Evolutionary conservation across 2,329 filamentous ascomycete species (phyloP).

Genomic region (Pezicula rhizophila): DNA sequence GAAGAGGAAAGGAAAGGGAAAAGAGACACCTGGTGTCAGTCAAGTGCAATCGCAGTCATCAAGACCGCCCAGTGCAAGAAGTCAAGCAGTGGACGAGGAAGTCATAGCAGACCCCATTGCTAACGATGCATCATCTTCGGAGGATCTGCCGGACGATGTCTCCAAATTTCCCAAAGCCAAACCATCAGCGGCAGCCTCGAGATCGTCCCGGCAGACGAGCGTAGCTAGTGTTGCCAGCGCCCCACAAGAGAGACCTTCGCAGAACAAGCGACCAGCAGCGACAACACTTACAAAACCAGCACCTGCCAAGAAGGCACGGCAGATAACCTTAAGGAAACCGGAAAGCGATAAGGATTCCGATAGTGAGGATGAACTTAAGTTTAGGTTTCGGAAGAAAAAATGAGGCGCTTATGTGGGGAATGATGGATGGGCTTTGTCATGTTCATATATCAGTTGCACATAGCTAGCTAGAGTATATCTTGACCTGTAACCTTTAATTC

Average conservation of each 20-base stretch:
- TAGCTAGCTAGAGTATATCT: no score
- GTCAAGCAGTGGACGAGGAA: conserved; percentile 4
- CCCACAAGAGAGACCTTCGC: background rate
- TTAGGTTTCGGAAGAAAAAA: conserved; percentile 21
- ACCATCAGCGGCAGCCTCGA: no score
- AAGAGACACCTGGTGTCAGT: conserved; percentile 7
- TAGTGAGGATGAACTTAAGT: conserved; percentile 24
- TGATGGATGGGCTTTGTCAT: conserved; percentile 12
- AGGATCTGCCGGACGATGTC: no score
- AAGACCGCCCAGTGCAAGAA: background rate
- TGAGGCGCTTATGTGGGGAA: conserved; percentile 2
- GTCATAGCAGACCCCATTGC: background rate
- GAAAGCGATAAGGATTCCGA: conserved; percentile 19
- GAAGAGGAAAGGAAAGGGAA: conserved; percentile 25
- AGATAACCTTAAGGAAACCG: conserved; percentile 5
- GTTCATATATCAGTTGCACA: conserved; percentile 8
- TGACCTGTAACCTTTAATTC: no score
- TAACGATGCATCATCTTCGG: no score
- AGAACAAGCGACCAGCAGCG: conserved; percentile 19
- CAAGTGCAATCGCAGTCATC: conserved; percentile 5
- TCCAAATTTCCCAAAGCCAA: no score
- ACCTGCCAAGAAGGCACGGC: conserved; percentile 21
- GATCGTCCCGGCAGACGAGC: conserved; percentile 3
- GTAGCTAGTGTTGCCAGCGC: conserved; percentile 1
- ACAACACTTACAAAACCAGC: conserved; percentile 13